Evolutionary conservation across 148 eudicot species (phyloP), one percentile per base, ranked within the genome.

Genomic region (Rhododendron molle): DNA sequence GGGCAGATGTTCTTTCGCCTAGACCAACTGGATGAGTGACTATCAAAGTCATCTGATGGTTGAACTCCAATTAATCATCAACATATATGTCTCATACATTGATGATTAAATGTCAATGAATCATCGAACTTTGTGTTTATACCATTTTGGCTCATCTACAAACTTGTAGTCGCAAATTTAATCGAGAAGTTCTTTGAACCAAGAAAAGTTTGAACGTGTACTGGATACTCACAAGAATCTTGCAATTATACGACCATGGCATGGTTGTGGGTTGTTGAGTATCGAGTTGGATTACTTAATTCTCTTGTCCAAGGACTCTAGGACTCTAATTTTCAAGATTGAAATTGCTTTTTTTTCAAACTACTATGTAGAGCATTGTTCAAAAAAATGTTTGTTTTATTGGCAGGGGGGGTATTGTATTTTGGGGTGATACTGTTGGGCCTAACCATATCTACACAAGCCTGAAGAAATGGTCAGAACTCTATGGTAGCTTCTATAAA

Each of bases 361-460:
- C 26, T 43, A 44, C 30, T 4, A 43, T 78, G 28, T 44, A 4
- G 60, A 54, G 28, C 26, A 40, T 7, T 44, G 77, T 76, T 40
- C 52, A 28, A 50, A 46, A 30, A 80, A 46, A 20, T 47, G 44
- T 79, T 28, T 47, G 50, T 81, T 67, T 52, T 79, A 52, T 84
- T 91, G 81, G 89, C 97, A 96, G 99, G 54, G 99, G 99, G 52
- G 99, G 99, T 67, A 81, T 96, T 82, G 89, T 96, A 78, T 96
- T 91, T 87, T 96, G 99, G 99, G 99, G 96, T 76, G 99, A 96
- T 89, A 86, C 89, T 21, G 92, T 96, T 85, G 99, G 98, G 20
- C 89, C 97, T 74, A 88, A 90, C 32, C 92, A 90, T 78, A 91
- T 96, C 83, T 93, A 95, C 69, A 83, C 85, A 86, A 90, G 95